Conservation (phyloP, 768 basidiomycete genomes). For the Strobilomyces dryophilus region DNA sequence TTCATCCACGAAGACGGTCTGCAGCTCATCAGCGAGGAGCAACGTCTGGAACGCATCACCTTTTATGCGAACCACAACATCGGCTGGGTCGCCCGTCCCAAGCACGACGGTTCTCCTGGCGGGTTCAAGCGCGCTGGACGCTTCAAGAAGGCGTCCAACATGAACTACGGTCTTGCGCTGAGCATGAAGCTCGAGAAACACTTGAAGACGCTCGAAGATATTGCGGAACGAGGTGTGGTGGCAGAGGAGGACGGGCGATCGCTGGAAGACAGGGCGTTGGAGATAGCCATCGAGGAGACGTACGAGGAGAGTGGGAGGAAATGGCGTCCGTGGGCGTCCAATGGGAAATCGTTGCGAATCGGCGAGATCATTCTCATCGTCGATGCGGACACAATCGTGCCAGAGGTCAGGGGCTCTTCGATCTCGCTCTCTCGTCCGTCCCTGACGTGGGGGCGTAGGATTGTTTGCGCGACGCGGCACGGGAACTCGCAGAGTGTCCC, state of each 20-base stretch:
- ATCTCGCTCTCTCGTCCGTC: not conserved
- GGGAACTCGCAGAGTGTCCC: slow-evolving; percentile 77
- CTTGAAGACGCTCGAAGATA: slow-evolving; percentile 43
- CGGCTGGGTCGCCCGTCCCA: slow-evolving; percentile 58
- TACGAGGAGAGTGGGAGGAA: slow-evolving; percentile 52
- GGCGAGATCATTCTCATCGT: slow-evolving; percentile 81
- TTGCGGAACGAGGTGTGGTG: slow-evolving; percentile 39
- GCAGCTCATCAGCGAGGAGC: slow-evolving; percentile 44
- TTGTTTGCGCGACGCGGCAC: slow-evolving; percentile 86
- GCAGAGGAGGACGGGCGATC: slow-evolving; percentile 33
- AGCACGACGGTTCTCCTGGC: slow-evolving; percentile 31
- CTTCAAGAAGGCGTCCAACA: slow-evolving; percentile 93
- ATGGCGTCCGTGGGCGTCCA: slow-evolving; percentile 75
- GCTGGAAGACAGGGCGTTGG: slow-evolving; percentile 68
- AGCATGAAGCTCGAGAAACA: slow-evolving; percentile 34
- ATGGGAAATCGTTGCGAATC: slow-evolving; percentile 69
- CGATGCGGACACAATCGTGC: slow-evolving; percentile 87
- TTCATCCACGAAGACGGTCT: slow-evolving; percentile 62
- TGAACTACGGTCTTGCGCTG: slow-evolving; percentile 70
- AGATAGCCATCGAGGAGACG: slow-evolving; percentile 70
- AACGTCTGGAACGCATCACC: slow-evolving; percentile 43
- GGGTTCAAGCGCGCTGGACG: slow-evolving; percentile 53
- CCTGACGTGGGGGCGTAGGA: slow-evolving; percentile 42
- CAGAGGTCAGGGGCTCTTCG: slow-evolving; percentile 40
- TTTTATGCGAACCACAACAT: slow-evolving; percentile 57